Percentiles rank a stretch among this genome's conserved stretches.
phyloP scores from a whole-genome alignment of 331 rosid species.

The Quercus phellos region DNA sequence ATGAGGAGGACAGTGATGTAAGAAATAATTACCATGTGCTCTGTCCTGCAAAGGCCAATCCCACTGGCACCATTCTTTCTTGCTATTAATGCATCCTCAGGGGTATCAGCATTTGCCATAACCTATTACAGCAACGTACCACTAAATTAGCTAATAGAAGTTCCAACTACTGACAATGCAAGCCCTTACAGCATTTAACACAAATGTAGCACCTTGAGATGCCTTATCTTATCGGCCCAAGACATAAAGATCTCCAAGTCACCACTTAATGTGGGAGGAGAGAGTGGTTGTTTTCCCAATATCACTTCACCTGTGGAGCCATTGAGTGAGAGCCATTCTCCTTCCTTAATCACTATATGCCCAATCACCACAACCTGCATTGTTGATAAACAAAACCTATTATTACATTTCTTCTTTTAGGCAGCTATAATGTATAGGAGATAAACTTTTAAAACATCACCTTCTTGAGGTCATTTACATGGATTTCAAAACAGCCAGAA shows the following conservation, averaged over 20 bases:
- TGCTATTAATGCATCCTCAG: constrained; percentile 85
- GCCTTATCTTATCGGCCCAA: constrained; percentile 86
- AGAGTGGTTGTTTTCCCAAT: constrained; percentile 74
- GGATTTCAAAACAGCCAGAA: constrained; percentile 86
- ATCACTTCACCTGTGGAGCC: constrained; percentile 97
- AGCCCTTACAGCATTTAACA: constrained; percentile 18
- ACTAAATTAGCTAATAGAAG: background rate
- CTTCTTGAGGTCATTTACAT: constrained; percentile 65
- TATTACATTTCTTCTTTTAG: constrained; percentile 5
- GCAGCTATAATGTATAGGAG: background rate
- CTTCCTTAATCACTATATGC: constrained; percentile 51
- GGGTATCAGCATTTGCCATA: constrained; percentile 99
- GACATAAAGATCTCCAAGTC: constrained; percentile 85
- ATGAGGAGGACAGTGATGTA: background rate
- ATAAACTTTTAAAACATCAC: constrained; percentile 17
- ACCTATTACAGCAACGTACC: constrained; percentile 42
- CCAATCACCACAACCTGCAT: constrained; percentile 62
- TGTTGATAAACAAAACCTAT: constrained; percentile 21
- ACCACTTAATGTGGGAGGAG: constrained; percentile 84
- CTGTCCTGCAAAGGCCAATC: constrained; percentile 97
- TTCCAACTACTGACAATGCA: constrained; percentile 11
- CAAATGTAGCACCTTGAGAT: constrained; percentile 60
- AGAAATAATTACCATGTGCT: constrained; percentile 74
- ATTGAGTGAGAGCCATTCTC: constrained; percentile 92
- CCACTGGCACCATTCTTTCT: constrained; percentile 91